phyloP scores from a whole-genome alignment of 2,329 filamentous ascomycete species.

The Furcasterigmium sp. region DNA sequence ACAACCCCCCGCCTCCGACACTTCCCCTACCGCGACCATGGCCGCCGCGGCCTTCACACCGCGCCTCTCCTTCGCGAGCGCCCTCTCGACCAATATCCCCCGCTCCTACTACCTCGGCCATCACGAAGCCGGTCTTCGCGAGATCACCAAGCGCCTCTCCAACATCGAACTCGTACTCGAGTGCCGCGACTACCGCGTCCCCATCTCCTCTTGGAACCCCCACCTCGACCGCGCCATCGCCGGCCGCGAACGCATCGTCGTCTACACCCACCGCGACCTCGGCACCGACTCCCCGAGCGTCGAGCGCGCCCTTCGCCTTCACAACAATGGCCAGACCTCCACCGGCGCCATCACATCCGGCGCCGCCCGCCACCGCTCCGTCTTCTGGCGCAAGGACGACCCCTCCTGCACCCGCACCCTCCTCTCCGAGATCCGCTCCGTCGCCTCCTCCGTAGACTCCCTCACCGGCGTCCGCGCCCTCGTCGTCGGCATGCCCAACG shows the following conservation, averaged over 20 bases:
- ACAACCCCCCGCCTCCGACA: conserved; percentile 3
- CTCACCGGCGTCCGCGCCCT: conserved; percentile 81
- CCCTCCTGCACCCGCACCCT: conserved; percentile 28
- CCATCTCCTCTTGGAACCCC: conserved; percentile 84
- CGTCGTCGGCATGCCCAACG: conserved; percentile 96
- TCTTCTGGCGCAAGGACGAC: conserved; percentile 40
- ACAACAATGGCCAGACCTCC: conserved; percentile 3
- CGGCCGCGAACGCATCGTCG: conserved; percentile 68
- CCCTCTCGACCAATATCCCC: conserved; percentile 64
- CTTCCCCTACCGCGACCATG: conserved; percentile 4
- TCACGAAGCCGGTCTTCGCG: conserved; percentile 73
- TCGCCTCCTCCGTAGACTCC: conserved; percentile 34
- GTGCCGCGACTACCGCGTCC: conserved; percentile 89
- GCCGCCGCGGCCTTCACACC: conserved; percentile 56
- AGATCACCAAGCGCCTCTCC: conserved; percentile 77
- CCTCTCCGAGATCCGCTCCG: conserved; percentile 27
- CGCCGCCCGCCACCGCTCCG: conserved; percentile 14
- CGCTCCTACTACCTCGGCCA: conserved; percentile 94
- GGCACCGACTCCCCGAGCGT: conserved; percentile 33
- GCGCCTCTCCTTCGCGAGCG: conserved; percentile 59
- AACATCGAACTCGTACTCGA: conserved; percentile 86
- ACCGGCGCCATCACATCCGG: conserved; percentile 4
- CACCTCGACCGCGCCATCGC: conserved; percentile 75
- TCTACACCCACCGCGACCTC: conserved; percentile 89
- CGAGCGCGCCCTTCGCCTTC: conserved; percentile 21